A percentile compares a stretch with the other conserved stretches of the same genome.
phyloP scores from a whole-genome alignment of 257 asterid genomes.

The Handroanthus guayacan region DNA sequence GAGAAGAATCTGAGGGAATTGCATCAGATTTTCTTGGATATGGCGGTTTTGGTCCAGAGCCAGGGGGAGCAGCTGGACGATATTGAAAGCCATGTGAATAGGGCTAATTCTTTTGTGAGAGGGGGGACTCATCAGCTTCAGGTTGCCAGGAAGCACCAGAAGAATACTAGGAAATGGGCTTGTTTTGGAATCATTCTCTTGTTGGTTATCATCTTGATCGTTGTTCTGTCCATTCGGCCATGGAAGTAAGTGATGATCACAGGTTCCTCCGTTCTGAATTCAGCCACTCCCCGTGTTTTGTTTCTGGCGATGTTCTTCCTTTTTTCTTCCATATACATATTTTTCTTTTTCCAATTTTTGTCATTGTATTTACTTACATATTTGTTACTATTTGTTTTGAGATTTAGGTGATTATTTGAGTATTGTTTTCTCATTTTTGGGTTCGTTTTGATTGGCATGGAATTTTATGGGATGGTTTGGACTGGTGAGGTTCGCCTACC shows the following conservation, averaged over 20 bases:
- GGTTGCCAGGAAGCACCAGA: constrained; percentile 58
- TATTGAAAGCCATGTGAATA: constrained; percentile 67
- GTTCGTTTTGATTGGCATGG: neutral
- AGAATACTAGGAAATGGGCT: constrained; percentile 64
- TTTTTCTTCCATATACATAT: neutral
- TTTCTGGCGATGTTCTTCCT: too few relatives aligned
- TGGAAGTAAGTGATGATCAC: constrained; percentile 45
- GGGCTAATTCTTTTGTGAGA: constrained; percentile 59
- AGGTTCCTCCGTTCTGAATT: neutral
- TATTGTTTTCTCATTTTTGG: neutral
- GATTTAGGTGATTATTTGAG: constrained; percentile 18
- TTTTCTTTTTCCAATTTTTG: neutral
- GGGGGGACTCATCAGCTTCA: constrained; percentile 60
- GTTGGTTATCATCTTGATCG: constrained; percentile 54
- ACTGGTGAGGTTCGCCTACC: neutral
- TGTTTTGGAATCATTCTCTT: constrained; percentile 56
- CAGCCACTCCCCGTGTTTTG: neutral
- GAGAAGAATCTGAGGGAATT: constrained; percentile 56
- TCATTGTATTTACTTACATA: neutral
- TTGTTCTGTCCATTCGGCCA: constrained; percentile 63
- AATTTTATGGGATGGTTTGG: neutral
- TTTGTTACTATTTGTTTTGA: constrained; percentile 25
- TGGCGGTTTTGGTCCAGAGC: constrained; percentile 67
- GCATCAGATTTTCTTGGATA: constrained; percentile 60
- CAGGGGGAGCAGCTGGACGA: constrained; percentile 77